Conservation (phyloP, 2,329 filamentous ascomycete species). For the Venturia nashicola region DNA sequence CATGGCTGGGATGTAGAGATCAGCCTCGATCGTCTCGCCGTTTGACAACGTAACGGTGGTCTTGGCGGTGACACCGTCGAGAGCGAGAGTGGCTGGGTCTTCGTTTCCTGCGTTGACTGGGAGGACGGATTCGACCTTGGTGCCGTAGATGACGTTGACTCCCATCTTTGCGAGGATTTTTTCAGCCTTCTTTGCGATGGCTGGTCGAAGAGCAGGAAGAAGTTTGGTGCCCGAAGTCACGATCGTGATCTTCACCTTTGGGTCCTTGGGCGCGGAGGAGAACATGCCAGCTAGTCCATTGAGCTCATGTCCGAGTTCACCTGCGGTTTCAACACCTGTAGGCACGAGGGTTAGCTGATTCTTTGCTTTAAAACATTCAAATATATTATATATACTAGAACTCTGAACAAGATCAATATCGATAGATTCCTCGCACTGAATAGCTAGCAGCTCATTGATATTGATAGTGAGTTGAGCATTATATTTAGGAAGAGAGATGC, state of each 20-base stretch:
- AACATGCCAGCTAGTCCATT: conserved; percentile 28
- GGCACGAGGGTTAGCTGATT: conserved; percentile 11
- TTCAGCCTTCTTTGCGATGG: conserved; percentile 31
- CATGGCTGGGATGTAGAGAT: conserved; percentile 41
- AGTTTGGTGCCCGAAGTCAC: conserved; percentile 29
- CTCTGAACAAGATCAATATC: no score
- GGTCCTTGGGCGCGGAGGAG: conserved; percentile 21
- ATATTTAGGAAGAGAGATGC: no score
- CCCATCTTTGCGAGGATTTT: conserved; percentile 33
- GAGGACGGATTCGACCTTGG: conserved; percentile 21
- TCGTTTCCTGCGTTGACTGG: conserved; percentile 19
- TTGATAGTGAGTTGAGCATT: no score
- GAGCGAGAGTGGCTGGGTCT: conserved; percentile 15
- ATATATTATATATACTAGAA: no score
- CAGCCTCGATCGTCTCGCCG: conserved; percentile 34
- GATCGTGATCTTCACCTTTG: conserved; percentile 31
- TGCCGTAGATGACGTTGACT: conserved; percentile 31
- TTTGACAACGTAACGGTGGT: conserved; percentile 25
- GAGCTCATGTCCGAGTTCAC: conserved; percentile 21
- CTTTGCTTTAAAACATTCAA: no score
- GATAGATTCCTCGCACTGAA: no score
- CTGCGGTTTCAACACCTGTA: conserved; percentile 25
- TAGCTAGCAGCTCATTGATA: no score
- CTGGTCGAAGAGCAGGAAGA: conserved; percentile 28
- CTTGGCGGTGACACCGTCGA: conserved; percentile 32